Evolutionary conservation across 768 basidiomycete species (phyloP).

Genomic region (Coprinopsis marcescibilis): DNA sequence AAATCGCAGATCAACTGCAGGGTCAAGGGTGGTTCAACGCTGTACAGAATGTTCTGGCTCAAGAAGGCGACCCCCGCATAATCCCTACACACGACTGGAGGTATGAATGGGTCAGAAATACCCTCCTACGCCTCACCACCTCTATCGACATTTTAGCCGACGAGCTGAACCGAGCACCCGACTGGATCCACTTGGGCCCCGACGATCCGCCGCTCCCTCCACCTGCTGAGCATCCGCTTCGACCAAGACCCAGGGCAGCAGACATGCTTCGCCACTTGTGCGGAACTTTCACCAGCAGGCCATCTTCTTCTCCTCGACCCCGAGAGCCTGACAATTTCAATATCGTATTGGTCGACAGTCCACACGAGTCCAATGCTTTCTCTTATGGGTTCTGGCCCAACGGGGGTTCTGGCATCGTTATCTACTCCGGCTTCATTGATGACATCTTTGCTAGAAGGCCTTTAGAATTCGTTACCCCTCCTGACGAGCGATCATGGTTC

Average conservation of each 20-base stretch:
- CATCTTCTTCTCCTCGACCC: conserved; percentile 41
- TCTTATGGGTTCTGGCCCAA: conserved; percentile 93
- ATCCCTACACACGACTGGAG: conserved; percentile 84
- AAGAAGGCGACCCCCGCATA: conserved; percentile 54
- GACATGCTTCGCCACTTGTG: conserved; percentile 61
- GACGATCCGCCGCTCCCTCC: conserved; percentile 66
- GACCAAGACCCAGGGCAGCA: conserved; percentile 75
- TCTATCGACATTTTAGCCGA: conserved; percentile 64
- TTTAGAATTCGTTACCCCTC: conserved; percentile 15
- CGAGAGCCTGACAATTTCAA: conserved; percentile 86
- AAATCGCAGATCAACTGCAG: conserved; percentile 74
- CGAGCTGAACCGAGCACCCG: conserved; percentile 47
- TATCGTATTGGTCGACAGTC: conserved; percentile 81
- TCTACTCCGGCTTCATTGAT: conserved; percentile 92
- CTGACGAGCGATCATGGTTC: conserved; percentile 37
- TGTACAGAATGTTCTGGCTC: conserved; percentile 70
- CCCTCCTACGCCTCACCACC: conserved; percentile 69
- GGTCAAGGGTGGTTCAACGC: conserved; percentile 85
- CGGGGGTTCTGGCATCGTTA: conserved; percentile 88
- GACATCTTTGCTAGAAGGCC: conserved; percentile 61
- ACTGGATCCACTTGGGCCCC: conserved; percentile 49
- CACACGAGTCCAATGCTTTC: conserved; percentile 85
- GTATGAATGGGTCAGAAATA: conserved; percentile 78
- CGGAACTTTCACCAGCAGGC: conserved; percentile 41
- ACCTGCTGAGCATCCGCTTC: conserved; percentile 73